Percentiles rank a stretch among this genome's conserved stretches.
Conservation (phyloP, 1,284 basidiomycete genomes). For the Moesziomyces antarcticus region DNA sequence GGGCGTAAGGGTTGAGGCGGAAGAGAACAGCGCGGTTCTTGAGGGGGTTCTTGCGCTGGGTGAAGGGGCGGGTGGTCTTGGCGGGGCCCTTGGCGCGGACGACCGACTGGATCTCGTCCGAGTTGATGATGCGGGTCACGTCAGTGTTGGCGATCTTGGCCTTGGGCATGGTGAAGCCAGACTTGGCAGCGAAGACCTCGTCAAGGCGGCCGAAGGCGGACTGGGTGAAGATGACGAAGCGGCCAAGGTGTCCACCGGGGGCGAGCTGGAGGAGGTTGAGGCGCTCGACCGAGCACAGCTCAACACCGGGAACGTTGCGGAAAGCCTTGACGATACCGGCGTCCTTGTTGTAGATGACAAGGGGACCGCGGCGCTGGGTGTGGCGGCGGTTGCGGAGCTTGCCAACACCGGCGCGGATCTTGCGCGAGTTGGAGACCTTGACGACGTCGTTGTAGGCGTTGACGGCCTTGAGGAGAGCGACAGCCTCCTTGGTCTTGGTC, state of each 20-base stretch:
- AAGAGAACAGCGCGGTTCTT: conserved; percentile 95
- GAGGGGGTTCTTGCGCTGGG: conserved; percentile 97
- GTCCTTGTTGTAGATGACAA: conserved; percentile 98
- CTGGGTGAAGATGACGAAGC: conserved; percentile 99
- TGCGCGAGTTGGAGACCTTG: conserved; percentile 98
- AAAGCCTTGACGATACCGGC: conserved; percentile 97
- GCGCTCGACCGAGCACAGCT: conserved; percentile 91
- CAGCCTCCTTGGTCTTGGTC: conserved; percentile 97
- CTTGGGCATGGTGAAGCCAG: conserved; percentile 72
- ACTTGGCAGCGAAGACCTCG: conserved; percentile 90
- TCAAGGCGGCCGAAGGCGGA: conserved; percentile 91
- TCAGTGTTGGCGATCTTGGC: conserved; percentile 98
- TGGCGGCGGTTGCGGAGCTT: conserved; percentile 97
- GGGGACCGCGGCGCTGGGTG: conserved; percentile 96
- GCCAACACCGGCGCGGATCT: conserved; percentile 95
- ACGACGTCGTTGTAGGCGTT: conserved; percentile 90
- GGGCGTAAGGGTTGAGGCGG: conserved; percentile 98
- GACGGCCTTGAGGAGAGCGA: conserved; percentile 85
- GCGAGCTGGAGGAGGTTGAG: conserved; percentile 99
- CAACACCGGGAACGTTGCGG: conserved; percentile 98
- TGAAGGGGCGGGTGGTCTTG: conserved; percentile 90
- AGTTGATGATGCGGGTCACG: conserved; percentile 96
- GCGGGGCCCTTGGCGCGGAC: conserved; percentile 86
- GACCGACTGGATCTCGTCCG: conserved; percentile 74
- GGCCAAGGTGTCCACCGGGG: conserved; percentile 97